These are phyloP conservation scores for Penicillium lividum DNA, from an alignment of 495 filamentous ascomycete species.

Conservation along the genomic window DNA sequence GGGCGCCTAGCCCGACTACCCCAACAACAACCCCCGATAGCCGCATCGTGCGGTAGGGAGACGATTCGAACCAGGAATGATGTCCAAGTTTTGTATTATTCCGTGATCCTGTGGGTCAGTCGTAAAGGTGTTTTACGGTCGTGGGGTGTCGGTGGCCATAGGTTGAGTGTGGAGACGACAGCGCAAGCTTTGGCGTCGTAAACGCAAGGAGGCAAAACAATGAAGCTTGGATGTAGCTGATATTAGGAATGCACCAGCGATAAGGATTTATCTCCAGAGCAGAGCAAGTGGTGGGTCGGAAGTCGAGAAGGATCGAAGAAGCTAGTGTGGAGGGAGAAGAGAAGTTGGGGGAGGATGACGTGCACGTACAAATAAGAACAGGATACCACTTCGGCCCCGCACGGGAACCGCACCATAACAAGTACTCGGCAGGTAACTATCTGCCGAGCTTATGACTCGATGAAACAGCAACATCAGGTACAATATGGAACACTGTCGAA, in stretches of 20 bases:
- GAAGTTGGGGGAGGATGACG: conserved; percentile 20
- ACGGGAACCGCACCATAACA: conserved; percentile 11
- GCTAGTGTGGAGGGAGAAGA: background rate
- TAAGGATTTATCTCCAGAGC: no score
- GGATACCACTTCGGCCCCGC: conserved; percentile 24
- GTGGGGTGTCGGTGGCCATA: background rate
- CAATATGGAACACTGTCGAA: background rate
- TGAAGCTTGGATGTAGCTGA: background rate
- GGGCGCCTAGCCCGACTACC: conserved; percentile 33
- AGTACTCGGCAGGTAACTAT: conserved; percentile 8
- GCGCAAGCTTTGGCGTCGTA: background rate
- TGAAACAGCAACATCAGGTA: conserved; percentile 8
- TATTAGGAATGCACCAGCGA: background rate
- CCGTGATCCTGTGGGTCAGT: background rate
- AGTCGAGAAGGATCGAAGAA: conserved; percentile 3
- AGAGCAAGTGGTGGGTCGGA: background rate
- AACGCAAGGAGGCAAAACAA: background rate
- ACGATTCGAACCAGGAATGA: background rate
- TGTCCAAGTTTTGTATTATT: background rate
- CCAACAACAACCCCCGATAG: conserved; percentile 31
- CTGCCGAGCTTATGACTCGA: background rate
- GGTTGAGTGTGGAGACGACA: background rate
- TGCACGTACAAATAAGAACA: conserved; percentile 16
- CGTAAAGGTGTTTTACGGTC: background rate
- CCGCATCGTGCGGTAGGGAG: conserved; percentile 33